These are phyloP conservation scores for Atkinsonella texensis DNA, from an alignment of 2,329 filamentous ascomycete species.

Conservation along the genomic window DNA sequence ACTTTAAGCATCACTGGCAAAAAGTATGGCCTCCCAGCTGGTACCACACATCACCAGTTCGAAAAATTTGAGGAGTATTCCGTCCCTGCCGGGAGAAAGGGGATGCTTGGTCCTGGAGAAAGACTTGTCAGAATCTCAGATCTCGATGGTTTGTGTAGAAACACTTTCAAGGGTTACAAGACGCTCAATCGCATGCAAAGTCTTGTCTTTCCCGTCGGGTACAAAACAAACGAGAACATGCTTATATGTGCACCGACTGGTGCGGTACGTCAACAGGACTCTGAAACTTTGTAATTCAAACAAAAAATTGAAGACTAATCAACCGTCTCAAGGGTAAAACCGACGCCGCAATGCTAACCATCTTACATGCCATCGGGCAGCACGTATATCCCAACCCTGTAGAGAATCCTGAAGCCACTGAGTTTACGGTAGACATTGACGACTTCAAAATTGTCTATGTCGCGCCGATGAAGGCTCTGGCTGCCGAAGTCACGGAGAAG, in stretches of 20 bases:
- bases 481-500: slow-evolving; percentile 92
- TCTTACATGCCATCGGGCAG: slow-evolving; percentile 80
- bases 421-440: slow-evolving; percentile 72
- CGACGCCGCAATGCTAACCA: slow-evolving; percentile 92
- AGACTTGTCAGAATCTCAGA: slow-evolving; percentile 68
- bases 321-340: slow-evolving; percentile 66
- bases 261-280: slow-evolving; percentile 41
- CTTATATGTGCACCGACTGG: slow-evolving; percentile 95
- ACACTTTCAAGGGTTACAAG: slow-evolving; percentile 93
- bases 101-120: slow-evolving; percentile 58
- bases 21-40: slow-evolving; percentile 70
- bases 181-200: slow-evolving; percentile 96
- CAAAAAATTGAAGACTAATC: background rate
- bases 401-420: slow-evolving; percentile 57
- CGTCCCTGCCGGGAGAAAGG: slow-evolving; percentile 73
- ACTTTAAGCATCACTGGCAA: slow-evolving; percentile 67
- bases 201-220: slow-evolving; percentile 86
- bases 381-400: slow-evolving; percentile 71
- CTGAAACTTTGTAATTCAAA: background rate
- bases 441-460: slow-evolving; percentile 99
- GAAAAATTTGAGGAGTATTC: slow-evolving; percentile 81
- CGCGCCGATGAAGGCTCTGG: slow-evolving; percentile 96
- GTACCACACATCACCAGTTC: slow-evolving; percentile 56
- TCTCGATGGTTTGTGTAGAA: slow-evolving; percentile 77
- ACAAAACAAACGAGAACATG: slow-evolving; percentile 96